Evolutionary conservation across 2,329 filamentous ascomycete genomes (phyloP), one percentile per base, ranked within the genome.

Genomic region (Xylariales sp.): DNA sequence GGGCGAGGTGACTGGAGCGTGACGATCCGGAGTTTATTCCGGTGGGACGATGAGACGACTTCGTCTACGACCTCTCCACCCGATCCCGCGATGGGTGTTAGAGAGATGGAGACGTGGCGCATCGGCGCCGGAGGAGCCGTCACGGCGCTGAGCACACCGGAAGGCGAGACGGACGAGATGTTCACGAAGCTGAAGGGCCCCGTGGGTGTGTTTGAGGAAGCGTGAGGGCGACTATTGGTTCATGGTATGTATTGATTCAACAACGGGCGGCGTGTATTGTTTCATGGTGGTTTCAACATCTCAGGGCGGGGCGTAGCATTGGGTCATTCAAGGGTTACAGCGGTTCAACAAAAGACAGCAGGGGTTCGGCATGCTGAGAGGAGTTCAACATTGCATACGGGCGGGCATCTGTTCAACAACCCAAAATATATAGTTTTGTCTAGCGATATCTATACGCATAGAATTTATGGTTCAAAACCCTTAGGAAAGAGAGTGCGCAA

Each of bases 131-230:
- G 95, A 0, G 96, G 95, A 1, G 95, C 95, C 0, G 90, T 98
- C 16, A 98, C 95, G 1, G 91, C 90, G 30, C 83, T 97, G 65
- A 97, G 94, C 77, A 93, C 91, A 2, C 84, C 91, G 0, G 85
- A 90, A 65, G 93, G 89, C 3, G 95, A 98, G 83, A 91, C 90
- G 81, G 92, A 97, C 68, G 96, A 98, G 83, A 97, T 98, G 94
- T 84, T 91, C 75, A 89, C 89, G 6, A 95, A 94, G 80, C 80
- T 93, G 57, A 85, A 83, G 57, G 87, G 87, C 2, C 86, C 86
- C 10, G 74, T 89, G 72, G 82, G 85, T 0, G 79, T 86, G 3
- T 87, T 89, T 69, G 78, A 76, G 28, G 71, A 75, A 64, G 65
- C 67, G 30, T 76, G 64, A 74, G 53, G 28, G 16, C 28, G 10